phyloP scores from a whole-genome alignment of 179 eudicot species.

The Drosera spatulata region DNA sequence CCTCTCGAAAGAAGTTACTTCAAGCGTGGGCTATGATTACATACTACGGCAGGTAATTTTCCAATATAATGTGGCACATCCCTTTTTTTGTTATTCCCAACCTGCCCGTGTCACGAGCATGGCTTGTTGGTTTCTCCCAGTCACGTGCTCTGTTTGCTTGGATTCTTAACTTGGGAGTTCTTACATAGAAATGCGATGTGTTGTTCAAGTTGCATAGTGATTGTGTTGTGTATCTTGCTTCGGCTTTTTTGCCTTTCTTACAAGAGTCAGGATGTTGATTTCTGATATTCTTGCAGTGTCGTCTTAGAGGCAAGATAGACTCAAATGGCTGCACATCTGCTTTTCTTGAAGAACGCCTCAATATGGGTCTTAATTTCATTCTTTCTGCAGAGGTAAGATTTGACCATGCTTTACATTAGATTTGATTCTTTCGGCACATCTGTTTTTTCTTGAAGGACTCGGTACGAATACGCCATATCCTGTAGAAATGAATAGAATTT shows the following conservation, averaged over 20 bases:
- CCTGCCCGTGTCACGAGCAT: too few relatives aligned
- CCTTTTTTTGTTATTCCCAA: too few relatives aligned
- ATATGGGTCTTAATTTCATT: constrained; percentile 79
- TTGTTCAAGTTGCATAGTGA: too few relatives aligned
- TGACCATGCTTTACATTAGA: neutral
- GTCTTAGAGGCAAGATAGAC: constrained; percentile 90
- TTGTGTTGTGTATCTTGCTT: neutral
- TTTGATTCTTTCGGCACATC: neutral
- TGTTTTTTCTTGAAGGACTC: too few relatives aligned
- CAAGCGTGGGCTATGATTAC: constrained; percentile 88
- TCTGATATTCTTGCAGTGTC: constrained; percentile 34
- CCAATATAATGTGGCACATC: neutral
- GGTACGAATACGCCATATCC: too few relatives aligned
- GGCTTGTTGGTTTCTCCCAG: too few relatives aligned
- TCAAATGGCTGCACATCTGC: constrained; percentile 77
- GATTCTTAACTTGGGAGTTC: too few relatives aligned
- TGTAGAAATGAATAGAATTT: too few relatives aligned
- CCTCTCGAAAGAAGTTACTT: constrained; percentile 74
- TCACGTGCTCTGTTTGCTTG: too few relatives aligned
- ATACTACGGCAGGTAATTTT: constrained; percentile 70
- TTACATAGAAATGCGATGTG: too few relatives aligned
- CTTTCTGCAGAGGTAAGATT: constrained; percentile 85
- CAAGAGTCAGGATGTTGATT: too few relatives aligned
- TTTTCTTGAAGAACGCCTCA: constrained; percentile 78
- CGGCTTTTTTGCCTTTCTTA: neutral